phyloP scores from a whole-genome alignment of 2,329 filamentous ascomycete species.

The Sordariomycetes sp. region DNA sequence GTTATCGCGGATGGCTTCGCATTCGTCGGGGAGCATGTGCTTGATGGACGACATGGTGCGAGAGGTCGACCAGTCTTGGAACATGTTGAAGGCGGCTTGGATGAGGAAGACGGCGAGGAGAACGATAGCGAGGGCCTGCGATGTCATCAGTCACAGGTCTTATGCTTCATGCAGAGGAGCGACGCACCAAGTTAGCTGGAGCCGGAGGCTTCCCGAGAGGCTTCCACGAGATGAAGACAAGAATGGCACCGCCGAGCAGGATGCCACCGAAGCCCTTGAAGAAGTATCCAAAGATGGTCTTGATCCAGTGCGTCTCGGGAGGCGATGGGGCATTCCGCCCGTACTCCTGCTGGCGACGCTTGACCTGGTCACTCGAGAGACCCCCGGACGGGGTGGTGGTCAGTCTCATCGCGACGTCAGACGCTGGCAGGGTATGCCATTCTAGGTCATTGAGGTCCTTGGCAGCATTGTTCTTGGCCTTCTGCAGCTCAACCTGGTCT shows the following conservation, averaged over 20 bases:
- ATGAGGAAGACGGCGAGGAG: conserved; percentile 60
- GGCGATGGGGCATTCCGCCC: conserved; percentile 60
- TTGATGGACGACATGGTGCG: conserved; percentile 74
- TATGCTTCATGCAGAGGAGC: not conserved
- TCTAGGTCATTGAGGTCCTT: conserved; percentile 53
- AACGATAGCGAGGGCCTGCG: conserved; percentile 59
- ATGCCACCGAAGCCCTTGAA: conserved; percentile 71
- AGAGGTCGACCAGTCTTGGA: conserved; percentile 68
- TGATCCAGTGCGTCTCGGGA: conserved; percentile 50
- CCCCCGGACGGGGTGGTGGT: conserved; percentile 46
- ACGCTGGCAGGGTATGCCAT: conserved; percentile 53
- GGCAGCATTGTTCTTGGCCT: conserved; percentile 32
- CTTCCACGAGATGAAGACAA: conserved; percentile 71
- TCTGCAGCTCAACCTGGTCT: conserved; percentile 23
- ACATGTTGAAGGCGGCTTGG: conserved; percentile 61
- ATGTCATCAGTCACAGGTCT: not conserved
- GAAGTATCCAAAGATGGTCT: conserved; percentile 57
- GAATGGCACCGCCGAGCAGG: conserved; percentile 56
- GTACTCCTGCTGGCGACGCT: conserved; percentile 45
- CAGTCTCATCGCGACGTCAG: conserved; percentile 52
- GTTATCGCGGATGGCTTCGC: conserved; percentile 50
- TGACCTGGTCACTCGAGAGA: conserved; percentile 49
- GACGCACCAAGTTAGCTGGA: conserved; percentile 46
- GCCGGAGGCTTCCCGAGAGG: conserved; percentile 64
- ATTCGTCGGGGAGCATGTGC: conserved; percentile 69